These are phyloP conservation scores for Penicillium robsamsonii DNA, from an alignment of 495 filamentous ascomycete genomes.

Conservation along the genomic window DNA sequence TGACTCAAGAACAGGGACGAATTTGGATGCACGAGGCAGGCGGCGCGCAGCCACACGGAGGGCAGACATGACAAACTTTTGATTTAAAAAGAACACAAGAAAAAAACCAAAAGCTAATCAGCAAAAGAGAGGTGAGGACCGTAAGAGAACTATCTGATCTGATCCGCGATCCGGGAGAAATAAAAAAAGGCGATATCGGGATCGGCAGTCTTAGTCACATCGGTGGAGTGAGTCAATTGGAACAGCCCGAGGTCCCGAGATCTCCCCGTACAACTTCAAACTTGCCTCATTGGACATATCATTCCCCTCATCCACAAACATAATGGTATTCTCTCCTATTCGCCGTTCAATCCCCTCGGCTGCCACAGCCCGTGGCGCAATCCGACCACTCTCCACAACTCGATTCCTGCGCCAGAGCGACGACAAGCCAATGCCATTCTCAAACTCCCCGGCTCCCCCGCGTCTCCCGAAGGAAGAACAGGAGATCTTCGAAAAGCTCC, in stretches of 20 bases:
- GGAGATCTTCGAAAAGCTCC: conserved; percentile 87
- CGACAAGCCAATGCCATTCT: conserved; percentile 40
- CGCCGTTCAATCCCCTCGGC: conserved; percentile 23
- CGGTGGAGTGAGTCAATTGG: conserved; percentile 19
- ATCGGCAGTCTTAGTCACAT: conserved; percentile 30
- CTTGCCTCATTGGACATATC: conserved; percentile 8
- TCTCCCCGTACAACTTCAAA: conserved; percentile 2
- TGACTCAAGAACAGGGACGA: conserved; percentile 37
- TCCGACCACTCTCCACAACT: conserved; percentile 38
- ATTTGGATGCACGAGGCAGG: conserved; percentile 33
- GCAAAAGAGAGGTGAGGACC: conserved; percentile 1
- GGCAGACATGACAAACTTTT: conserved; percentile 20
- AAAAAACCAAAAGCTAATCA: neutral
- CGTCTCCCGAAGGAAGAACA: conserved; percentile 85
- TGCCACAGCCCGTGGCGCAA: conserved; percentile 18
- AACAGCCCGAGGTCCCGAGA: conserved; percentile 6
- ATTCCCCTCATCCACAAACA: conserved; percentile 9
- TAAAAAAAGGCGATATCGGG: conserved; percentile 41
- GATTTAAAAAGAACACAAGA: conserved; percentile 10
- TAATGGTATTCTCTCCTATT: conserved; percentile 20
- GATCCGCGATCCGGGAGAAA: conserved; percentile 15
- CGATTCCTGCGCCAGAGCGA: conserved; percentile 28
- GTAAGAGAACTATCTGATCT: conserved; percentile 1
- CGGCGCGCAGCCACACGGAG: conserved; percentile 43
- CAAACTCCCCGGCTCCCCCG: conserved; percentile 67